These are phyloP conservation scores for Colletotrichum musae DNA, from an alignment of 2,329 filamentous ascomycete genomes.

Conservation along the genomic window DNA sequence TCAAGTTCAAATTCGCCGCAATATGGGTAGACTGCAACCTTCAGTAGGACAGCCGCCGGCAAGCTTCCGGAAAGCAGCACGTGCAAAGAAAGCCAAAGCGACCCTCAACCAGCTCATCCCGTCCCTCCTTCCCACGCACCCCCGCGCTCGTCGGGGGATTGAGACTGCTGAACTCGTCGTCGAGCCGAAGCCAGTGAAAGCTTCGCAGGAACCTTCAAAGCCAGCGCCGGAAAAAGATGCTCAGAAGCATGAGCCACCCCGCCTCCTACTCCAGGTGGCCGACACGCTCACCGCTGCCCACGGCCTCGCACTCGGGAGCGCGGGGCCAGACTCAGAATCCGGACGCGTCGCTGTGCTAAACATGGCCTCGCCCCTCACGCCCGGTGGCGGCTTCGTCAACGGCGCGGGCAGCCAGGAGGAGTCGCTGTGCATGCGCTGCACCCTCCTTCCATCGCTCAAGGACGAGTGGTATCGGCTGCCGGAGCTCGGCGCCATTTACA, in stretches of 20 bases:
- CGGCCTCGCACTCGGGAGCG: constrained; percentile 45
- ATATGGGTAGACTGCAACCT: constrained; percentile 38
- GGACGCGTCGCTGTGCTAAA: constrained; percentile 69
- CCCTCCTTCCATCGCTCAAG: constrained; percentile 69
- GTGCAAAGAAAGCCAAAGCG: constrained; percentile 69
- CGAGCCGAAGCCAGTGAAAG: constrained; percentile 46
- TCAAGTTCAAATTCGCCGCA: background rate
- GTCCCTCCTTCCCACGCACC: constrained; percentile 65
- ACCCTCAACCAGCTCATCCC: constrained; percentile 74
- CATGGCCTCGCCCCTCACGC: constrained; percentile 74
- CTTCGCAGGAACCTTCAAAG: background rate
- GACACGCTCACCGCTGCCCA: constrained; percentile 70
- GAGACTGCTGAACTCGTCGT: constrained; percentile 65
- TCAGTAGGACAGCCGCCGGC: constrained; percentile 39
- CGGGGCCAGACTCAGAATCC: background rate
- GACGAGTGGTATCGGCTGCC: constrained; percentile 73
- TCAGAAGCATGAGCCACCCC: constrained; percentile 42
- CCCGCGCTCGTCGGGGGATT: constrained; percentile 68
- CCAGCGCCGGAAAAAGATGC: background rate
- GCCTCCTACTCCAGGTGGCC: constrained; percentile 61
- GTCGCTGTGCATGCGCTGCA: constrained; percentile 72
- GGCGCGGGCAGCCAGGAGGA: constrained; percentile 75
- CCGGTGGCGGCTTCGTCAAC: constrained; percentile 73
- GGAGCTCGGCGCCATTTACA: constrained; percentile 69
- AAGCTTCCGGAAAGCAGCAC: constrained; percentile 46